Base-by-base conservation (phyloP, 768 basidiomycete genomes). In the Suillus bovinus region DNA sequence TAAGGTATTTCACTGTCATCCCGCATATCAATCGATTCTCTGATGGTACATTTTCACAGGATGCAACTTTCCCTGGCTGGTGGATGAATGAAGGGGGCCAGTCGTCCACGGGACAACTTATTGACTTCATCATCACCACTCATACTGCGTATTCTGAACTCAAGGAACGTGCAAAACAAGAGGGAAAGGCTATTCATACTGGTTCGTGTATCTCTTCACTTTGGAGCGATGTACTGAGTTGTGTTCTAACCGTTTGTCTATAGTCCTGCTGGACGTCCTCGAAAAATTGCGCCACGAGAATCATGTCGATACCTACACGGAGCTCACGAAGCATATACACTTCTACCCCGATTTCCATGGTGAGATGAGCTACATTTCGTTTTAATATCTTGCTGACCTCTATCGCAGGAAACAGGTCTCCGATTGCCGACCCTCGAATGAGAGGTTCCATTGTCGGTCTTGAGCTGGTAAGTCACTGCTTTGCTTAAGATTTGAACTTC, bases 21-120 rank as follows among this genome's bases (percentile, higher is more conserved):
- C 38, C 10, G 17, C 17, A 20, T 20, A 39, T 27, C 49, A 16
- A 16, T 34, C 42, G 60, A 4, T 53, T 8, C 74, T 69, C 64
- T 64, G 27, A 56, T 3, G 10, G 4, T 33, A 13, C 3, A 38
- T 17, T 3, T 10, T 5, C 24, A 27, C 66, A 92, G 86, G 89
- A 98, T 70, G 89, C 94, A 8, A 83, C 96, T 31, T 95, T 98
- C 77, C 88, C 88, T 49, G 94, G 89, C n/a, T 96, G 94, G 90
- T 99, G 96, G 97, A 97, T 98, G 94, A 99, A 96, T 71, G 97
- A 99, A 77, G 97, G 96, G 46, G 97, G 97, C 3, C 97, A 99
- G 76, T 97, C 95, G 9, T 96, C 95, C 0, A 99, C 97, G 0
- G 97, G 97, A n/a, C 57, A 72, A 88, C 83, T 99, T 10, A 94